Base-by-base conservation (phyloP, 495 filamentous ascomycete genomes). In the Aspergillus heteromorphus region DNA sequence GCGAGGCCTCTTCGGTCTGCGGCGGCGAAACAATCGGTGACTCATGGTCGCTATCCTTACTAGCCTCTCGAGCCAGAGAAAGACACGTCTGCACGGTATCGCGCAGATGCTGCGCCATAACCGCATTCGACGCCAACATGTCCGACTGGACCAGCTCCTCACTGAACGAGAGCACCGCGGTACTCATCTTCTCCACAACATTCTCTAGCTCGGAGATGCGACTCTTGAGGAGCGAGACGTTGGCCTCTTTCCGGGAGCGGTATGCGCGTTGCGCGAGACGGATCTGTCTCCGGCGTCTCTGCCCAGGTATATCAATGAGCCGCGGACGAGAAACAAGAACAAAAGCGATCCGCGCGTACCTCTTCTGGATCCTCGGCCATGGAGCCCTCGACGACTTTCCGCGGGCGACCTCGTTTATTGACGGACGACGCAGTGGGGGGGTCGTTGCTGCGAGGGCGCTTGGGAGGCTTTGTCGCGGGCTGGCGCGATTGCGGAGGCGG, bases 201-300 rank as follows among this genome's bases (percentile, higher is more conserved):
- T 73, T 71, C 51, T 86, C 82, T 20, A 95, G 75, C 27, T 81
- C 76, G 23, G 82, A 68, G 20, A 91, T 87, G 48, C 82, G 78
- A 31, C 76, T 76, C 54, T 88, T 86, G 6, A 93, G 74, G 1
- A 83, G 81, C n/a, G 81, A 78, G 47, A 95, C 89, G 2, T 86
- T 87, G 19, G 80, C 87, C 64, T 95, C 89, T 64, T 93, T 92
- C 14, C 89, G 84, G 57, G 88, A 82, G 9, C 90, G 83, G 62
- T 95, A 95, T 1, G 89, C 89, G 29, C 89, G 78, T 63, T 95
- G 90, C 9, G 90, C 90, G 51, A 93, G 77, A 34, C 90, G 83
- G 51, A 92, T 92, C 70, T 95, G 90, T n/a, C 87, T 91, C 48
- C 90, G 81, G 30, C 90, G 83, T 45, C 88, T 83, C 88, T 95